Evolutionary conservation across 2,329 filamentous ascomycete genomes (phyloP), one percentile per base, ranked within the genome.

Genomic region (Zymoseptoria passerinii): DNA sequence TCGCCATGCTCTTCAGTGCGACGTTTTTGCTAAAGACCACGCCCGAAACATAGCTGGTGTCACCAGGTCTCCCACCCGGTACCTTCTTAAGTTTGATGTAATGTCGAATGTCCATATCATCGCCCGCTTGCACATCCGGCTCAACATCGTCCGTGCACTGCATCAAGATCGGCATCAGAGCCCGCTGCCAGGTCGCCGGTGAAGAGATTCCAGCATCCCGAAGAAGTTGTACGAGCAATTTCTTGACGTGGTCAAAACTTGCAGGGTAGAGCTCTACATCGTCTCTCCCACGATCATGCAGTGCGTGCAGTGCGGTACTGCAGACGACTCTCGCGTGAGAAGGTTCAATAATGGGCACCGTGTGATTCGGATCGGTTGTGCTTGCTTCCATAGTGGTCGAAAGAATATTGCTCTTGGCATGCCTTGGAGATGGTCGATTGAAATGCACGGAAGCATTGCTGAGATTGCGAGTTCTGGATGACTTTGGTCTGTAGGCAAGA

Each of bases 31-130:
- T 94, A 72, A 99, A 99, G 1, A 99, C 92, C 8, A 99, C 87
- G 0, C 94, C 95, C 8, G 94, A 96, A 16, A 97, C 88, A 72
- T 99, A 99, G n/a, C 87, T 86, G 6, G 92, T 97, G 73, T 99
- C 92, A 23, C 89, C 86, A 18, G 92, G 92, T 63, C 83, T 87
- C 16, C 92, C 92, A 16, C 94, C 92, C 0, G 92, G 89, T 10
- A 99, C 94, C 71, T 95, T 95, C 72, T 99, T 99, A 28, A 99
- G 76, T 71, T 99, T 99, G 62, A 99, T 90, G 69, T 96, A 99
- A 71, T 97, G 92, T 3, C 94, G 84, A 60, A 99, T 94, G 71
- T 99, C 94, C 80, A 99, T 97, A 70, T 94, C 89, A 72, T 99
- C 94, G 28, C 91, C 92, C 57, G 84, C 83, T 58, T 91, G 87